phyloP scores from a whole-genome alignment of 2,329 filamentous ascomycete genomes.

The Colletotrichum sp. region DNA sequence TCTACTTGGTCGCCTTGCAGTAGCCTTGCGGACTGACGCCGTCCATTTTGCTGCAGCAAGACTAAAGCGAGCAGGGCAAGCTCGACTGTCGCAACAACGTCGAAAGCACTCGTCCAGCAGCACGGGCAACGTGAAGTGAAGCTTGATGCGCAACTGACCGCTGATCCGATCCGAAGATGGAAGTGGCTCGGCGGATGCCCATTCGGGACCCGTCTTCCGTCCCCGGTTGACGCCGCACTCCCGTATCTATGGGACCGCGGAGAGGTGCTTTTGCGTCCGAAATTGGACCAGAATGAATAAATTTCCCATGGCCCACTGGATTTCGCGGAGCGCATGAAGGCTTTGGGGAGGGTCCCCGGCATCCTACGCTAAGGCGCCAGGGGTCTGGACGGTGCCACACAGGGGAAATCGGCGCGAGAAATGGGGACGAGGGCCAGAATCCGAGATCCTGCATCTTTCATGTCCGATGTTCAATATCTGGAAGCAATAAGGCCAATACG shows the following conservation, averaged over 20 bases:
- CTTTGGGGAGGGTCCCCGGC: slow-evolving; percentile 7
- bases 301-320: slow-evolving; percentile 21
- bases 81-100: background rate
- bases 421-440: slow-evolving; percentile 1
- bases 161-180: background rate
- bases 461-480: background rate
- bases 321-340: slow-evolving; percentile 22
- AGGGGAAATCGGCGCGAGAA: background rate
- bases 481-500: background rate
- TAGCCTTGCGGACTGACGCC: background rate
- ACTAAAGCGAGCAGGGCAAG: background rate
- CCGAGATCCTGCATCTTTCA: background rate
- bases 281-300: slow-evolving; percentile 12
- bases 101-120: background rate
- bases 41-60: background rate
- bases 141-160: background rate
- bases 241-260: slow-evolving; percentile 15
- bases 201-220: slow-evolving; percentile 11
- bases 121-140: background rate
- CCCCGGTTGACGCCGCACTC: background rate
- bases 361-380: slow-evolving; percentile 1
- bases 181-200: background rate
- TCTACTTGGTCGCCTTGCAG: background rate
- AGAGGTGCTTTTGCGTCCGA: slow-evolving; percentile 13
- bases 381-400: background rate